Percentiles rank a stretch among this genome's conserved stretches.
Conservation (phyloP, 192 early-diverging fungal species). For the Helicostylum pulchrum region DNA sequence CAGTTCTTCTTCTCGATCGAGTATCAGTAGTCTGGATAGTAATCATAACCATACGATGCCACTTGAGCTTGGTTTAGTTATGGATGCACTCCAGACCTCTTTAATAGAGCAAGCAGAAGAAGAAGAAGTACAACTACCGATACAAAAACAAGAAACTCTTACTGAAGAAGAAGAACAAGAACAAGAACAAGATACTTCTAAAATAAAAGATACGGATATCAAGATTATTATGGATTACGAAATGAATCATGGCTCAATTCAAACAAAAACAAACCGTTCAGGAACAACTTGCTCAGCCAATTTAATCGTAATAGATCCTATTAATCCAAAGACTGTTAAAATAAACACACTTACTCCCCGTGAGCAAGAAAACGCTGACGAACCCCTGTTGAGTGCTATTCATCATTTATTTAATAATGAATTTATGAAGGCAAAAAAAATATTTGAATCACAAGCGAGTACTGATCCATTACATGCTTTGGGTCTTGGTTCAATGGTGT, state of each 20-base stretch:
- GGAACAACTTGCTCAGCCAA: conserved; percentile 5
- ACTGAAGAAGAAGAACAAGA: neutral
- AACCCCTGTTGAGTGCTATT: conserved; percentile 25
- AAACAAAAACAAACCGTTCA: neutral
- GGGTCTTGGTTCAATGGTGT: conserved; percentile 48
- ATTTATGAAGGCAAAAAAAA: conserved; percentile 30
- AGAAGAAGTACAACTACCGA: neutral
- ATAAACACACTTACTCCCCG: conserved; percentile 23
- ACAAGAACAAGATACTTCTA: neutral
- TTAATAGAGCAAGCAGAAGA: neutral
- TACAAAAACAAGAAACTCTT: neutral
- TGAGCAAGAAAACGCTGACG: conserved; percentile 31
- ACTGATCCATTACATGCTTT: conserved; percentile 50
- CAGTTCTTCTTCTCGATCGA: neutral
- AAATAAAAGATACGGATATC: neutral
- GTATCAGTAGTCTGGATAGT: conserved; percentile 11
- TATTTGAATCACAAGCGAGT: conserved; percentile 22
- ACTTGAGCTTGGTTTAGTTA: conserved; percentile 7
- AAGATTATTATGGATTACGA: neutral
- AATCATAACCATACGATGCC: neutral
- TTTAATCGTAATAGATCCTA: conserved; percentile 13
- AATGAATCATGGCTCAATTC: neutral
- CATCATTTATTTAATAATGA: conserved; percentile 34
- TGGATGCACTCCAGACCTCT: conserved; percentile 8
- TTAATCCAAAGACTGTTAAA: conserved; percentile 16